A percentile compares a stretch with the other conserved stretches of the same genome.
phyloP scores from a whole-genome alignment of 805 yeast species.

The Naumovozyma castellii region DNA sequence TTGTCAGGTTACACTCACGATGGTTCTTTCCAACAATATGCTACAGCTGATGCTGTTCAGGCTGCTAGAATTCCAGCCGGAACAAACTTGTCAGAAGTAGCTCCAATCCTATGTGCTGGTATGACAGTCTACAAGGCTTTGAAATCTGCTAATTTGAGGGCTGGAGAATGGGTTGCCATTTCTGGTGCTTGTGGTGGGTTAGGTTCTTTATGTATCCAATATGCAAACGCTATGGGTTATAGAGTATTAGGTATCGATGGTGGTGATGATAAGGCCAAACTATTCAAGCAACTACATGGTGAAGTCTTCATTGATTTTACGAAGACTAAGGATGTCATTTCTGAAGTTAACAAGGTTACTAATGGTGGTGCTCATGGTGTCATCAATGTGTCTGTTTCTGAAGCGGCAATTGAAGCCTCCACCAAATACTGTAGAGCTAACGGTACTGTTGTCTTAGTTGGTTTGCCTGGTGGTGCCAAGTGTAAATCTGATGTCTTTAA shows the following conservation, averaged over 20 bases:
- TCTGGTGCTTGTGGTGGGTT: slow-evolving; percentile 81
- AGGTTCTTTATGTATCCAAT: slow-evolving; percentile 68
- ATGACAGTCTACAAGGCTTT: slow-evolving; percentile 61
- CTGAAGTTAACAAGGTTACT: slow-evolving; percentile 38
- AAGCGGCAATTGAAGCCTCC: slow-evolving; percentile 40
- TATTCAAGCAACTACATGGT: slow-evolving; percentile 50
- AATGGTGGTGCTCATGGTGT: slow-evolving; percentile 64
- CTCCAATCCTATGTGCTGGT: slow-evolving; percentile 61
- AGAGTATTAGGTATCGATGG: slow-evolving; percentile 66
- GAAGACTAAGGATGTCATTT: slow-evolving; percentile 40
- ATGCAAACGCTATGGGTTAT: slow-evolving; percentile 67
- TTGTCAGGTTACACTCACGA: slow-evolving; percentile 69
- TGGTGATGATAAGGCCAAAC: slow-evolving; percentile 54
- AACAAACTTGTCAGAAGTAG: slow-evolving; percentile 44
- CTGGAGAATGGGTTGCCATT: slow-evolving; percentile 68
- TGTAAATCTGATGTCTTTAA: slow-evolving; percentile 60
- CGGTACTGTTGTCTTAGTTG: slow-evolving; percentile 56
- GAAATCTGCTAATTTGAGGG: slow-evolving; percentile 43
- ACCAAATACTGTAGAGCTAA: slow-evolving; percentile 45
- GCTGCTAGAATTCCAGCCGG: slow-evolving; percentile 51
- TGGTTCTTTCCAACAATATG: slow-evolving; percentile 58
- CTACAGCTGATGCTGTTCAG: slow-evolving; percentile 55
- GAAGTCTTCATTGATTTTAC: slow-evolving; percentile 53
- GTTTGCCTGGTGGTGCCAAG: slow-evolving; percentile 49
- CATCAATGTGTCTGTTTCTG: slow-evolving; percentile 53